Evolutionary conservation across 208 protist genomes (phyloP).

Genomic region (Wallacemonas rigidus): DNA sequence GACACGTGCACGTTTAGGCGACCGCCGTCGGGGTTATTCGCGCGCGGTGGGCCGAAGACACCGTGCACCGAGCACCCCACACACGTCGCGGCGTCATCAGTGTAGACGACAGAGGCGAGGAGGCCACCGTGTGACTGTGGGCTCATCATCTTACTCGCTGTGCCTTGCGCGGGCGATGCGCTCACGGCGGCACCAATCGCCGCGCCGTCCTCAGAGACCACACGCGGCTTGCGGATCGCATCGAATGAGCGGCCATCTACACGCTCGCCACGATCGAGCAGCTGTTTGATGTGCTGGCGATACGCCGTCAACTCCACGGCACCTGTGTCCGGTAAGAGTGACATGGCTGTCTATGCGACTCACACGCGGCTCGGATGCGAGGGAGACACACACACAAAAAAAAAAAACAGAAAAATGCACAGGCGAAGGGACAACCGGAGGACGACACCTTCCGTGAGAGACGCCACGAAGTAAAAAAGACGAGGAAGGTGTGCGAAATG

Average conservation of each 20-base stretch:
- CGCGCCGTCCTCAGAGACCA: slow-evolving; percentile 51
- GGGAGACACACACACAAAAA: not conserved
- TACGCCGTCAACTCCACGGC: slow-evolving; percentile 74
- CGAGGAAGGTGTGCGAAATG: not conserved
- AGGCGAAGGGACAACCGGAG: too few species aligned
- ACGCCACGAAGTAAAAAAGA: not conserved
- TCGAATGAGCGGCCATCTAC: slow-evolving; percentile 59
- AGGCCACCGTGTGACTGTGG: slow-evolving; percentile 13
- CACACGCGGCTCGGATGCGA: too few species aligned
- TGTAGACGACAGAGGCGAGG: slow-evolving; percentile 77
- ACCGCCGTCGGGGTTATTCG: slow-evolving; percentile 51
- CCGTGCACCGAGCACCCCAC: slow-evolving; percentile 64
- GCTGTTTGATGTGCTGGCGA: slow-evolving; percentile 45
- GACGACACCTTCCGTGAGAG: not conserved
- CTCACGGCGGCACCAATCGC: not conserved
- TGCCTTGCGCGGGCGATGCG: not conserved
- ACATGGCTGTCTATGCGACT: slow-evolving; percentile 37
- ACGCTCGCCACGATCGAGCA: slow-evolving; percentile 44
- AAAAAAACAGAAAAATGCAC: not conserved
- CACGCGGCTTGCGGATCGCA: slow-evolving; percentile 41
- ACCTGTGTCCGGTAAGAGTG: slow-evolving; percentile 75
- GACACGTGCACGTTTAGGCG: slow-evolving; percentile 70
- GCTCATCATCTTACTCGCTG: not conserved
- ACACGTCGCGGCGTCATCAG: slow-evolving; percentile 67
- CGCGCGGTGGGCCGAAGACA: slow-evolving; percentile 69